Evolutionary conservation across 2,329 filamentous ascomycete genomes (phyloP), one percentile per base, ranked within the genome.

Genomic region (Ilyonectria destructans): DNA sequence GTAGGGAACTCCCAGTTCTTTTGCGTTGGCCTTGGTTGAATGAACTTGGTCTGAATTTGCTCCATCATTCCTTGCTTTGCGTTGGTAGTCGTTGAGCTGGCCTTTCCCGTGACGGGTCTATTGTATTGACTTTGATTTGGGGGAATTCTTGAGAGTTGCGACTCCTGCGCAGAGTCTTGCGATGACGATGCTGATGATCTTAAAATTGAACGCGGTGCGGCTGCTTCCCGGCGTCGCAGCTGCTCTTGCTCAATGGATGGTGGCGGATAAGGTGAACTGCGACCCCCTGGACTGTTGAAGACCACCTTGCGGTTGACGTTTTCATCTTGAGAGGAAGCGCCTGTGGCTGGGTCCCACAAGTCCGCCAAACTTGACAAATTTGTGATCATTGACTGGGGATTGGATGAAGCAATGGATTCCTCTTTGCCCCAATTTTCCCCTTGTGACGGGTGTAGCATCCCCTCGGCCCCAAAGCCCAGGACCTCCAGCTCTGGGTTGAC

Each of bases 221-320:
- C 67, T 3, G 72, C 72, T 56, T 77, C 78, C 37, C 82, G 75
- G 31, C 82, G 77, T 23, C 77, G 77, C 13, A 72, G 69, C 66
- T 82, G 79, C 67, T 84, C 82, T 54, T 83, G 78, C 52, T 77
- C 68, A 35, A 82, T 63, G 1, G 81, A 81, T n/a, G 74, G 78
- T 6, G 78, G 76, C 6, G 68, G 69, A 2, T 69, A 75, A 3
- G 75, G 75, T 9, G 73, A 74, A n/a, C 65, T 19, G 4, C 62
- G 54, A 31, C 73, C 64, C 7, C 64, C 55, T 1, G 80, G 80
- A 55, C 79, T 81, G 45, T 77, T 67, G n/a, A 83, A 76, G 23
- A 77, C 68, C 7, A 82, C 80, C 48, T 74, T 79, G 55, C 78
- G 80, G 10, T 69, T 69, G 21, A 65, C 55, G 17, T 37, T 48